These are phyloP conservation scores for Cercospora janseana DNA, from an alignment of 2,329 filamentous ascomycete species.

Conservation along the genomic window DNA sequence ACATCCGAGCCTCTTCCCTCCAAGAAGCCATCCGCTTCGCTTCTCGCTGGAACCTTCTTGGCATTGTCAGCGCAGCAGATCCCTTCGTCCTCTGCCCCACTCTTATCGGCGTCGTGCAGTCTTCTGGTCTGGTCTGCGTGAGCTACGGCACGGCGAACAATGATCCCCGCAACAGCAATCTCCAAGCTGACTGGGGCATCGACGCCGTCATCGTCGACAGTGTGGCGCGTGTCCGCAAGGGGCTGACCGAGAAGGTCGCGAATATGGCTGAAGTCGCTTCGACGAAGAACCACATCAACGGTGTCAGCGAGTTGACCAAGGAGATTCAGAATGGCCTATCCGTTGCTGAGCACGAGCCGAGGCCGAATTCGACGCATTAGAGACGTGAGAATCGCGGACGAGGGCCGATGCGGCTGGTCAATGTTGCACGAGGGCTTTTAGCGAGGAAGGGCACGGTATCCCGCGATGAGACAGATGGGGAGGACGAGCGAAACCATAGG, in stretches of 20 bases:
- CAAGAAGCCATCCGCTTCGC: constrained; percentile 96
- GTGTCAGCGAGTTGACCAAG: constrained; percentile 11
- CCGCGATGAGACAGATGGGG: too few species aligned
- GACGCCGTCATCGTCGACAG: constrained; percentile 97
- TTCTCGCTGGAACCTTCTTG: constrained; percentile 88
- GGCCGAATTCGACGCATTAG: constrained; percentile 3
- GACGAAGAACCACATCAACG: constrained; percentile 3
- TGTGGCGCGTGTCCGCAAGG: constrained; percentile 88
- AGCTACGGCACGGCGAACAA: constrained; percentile 94
- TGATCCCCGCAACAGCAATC: constrained; percentile 77
- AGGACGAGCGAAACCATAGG: background rate
- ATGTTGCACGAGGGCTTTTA: background rate
- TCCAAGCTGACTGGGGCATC: constrained; percentile 91
- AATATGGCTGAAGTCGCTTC: constrained; percentile 9
- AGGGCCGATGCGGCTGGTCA: background rate
- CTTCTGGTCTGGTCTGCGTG: constrained; percentile 88
- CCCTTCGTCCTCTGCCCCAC: constrained; percentile 86
- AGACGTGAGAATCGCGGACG: background rate
- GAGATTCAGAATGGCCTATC: constrained; percentile 4
- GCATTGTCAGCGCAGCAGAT: constrained; percentile 84
- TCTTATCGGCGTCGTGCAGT: constrained; percentile 88
- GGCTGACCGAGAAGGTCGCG: constrained; percentile 59
- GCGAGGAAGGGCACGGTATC: too few species aligned
- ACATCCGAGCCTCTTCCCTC: constrained; percentile 84
- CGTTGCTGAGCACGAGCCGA: constrained; percentile 7